phyloP scores from a whole-genome alignment of 768 basidiomycete species.

The Suillus tomentosus region DNA sequence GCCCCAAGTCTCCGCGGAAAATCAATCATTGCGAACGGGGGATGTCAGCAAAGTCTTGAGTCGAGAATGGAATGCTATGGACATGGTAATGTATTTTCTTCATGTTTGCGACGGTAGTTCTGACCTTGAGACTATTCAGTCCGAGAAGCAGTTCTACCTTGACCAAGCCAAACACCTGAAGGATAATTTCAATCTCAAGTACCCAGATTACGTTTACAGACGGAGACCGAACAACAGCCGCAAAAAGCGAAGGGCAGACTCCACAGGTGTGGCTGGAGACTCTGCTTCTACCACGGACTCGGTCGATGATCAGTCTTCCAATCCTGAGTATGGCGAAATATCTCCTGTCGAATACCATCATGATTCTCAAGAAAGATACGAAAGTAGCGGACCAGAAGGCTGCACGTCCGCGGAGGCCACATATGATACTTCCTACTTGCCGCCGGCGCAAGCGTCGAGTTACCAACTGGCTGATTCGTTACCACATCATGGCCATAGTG shows the following conservation, averaged over 20 bases:
- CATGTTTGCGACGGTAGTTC: constrained; percentile 10
- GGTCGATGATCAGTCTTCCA: constrained; percentile 32
- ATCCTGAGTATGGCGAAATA: constrained; percentile 38
- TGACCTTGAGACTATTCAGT: constrained; percentile 38
- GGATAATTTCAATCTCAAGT: constrained; percentile 81
- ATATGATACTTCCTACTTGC: constrained; percentile 16
- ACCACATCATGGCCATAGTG: constrained; percentile 25
- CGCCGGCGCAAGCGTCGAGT: constrained; percentile 23
- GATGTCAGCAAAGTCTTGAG: constrained; percentile 88
- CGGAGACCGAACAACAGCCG: constrained; percentile 87
- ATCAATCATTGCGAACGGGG: constrained; percentile 87
- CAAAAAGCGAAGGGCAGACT: constrained; percentile 52
- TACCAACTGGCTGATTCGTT: constrained; percentile 28
- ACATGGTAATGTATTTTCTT: constrained; percentile 49
- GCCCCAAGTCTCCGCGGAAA: constrained; percentile 83
- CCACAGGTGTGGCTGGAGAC: constrained; percentile 30
- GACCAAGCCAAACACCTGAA: constrained; percentile 86
- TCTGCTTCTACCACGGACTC: constrained; percentile 32
- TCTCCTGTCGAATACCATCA: constrained; percentile 40
- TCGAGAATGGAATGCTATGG: constrained; percentile 85
- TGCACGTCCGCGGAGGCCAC: constrained; percentile 25
- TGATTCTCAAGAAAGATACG: constrained; percentile 18
- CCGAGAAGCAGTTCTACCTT: constrained; percentile 85
- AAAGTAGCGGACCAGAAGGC: constrained; percentile 18
- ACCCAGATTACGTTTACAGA: constrained; percentile 89